A percentile compares a stretch with the other conserved stretches of the same genome.
Evolutionary conservation across 2,329 filamentous ascomycete species (phyloP).

Genomic region (Mariannaea sp.): DNA sequence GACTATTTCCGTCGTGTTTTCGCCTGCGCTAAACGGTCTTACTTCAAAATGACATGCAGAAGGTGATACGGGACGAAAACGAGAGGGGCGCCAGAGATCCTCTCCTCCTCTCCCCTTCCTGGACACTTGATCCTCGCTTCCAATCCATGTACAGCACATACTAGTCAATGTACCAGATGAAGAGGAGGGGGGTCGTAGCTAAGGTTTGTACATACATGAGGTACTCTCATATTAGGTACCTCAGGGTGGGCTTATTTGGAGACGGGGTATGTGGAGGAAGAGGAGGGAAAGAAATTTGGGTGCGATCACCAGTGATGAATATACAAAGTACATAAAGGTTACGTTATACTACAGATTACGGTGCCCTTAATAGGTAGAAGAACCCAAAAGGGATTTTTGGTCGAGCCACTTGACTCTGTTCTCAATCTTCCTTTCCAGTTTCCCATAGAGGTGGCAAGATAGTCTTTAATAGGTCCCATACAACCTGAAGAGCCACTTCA

Average conservation of each 20-base stretch:
- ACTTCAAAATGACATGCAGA: conserved; percentile 13
- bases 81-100: neutral
- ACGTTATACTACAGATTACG: too few relatives aligned
- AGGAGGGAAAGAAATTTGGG: neutral
- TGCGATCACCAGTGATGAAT: neutral
- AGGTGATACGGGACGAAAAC: conserved; percentile 2
- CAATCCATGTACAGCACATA: too few relatives aligned
- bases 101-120: conserved; percentile 9
- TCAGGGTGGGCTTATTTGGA: conserved; percentile 5
- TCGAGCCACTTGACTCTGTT: too few relatives aligned
- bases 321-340: neutral
- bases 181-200: too few relatives aligned
- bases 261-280: conserved; percentile 15
- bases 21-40: conserved; percentile 13
- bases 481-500: too few relatives aligned
- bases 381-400: too few relatives aligned
- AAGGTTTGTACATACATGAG: too few relatives aligned
- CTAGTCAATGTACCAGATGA: too few relatives aligned
- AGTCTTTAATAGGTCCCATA: too few relatives aligned
- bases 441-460: too few relatives aligned
- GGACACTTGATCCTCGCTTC: conserved; percentile 1
- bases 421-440: neutral
- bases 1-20: conserved; percentile 14
- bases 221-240: too few relatives aligned
- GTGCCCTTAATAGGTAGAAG: too few relatives aligned